Percentiles rank a stretch among this genome's conserved stretches.
Evolutionary conservation across 2,329 filamentous ascomycete species (phyloP).

Genomic region (Hypoxylon sp.): DNA sequence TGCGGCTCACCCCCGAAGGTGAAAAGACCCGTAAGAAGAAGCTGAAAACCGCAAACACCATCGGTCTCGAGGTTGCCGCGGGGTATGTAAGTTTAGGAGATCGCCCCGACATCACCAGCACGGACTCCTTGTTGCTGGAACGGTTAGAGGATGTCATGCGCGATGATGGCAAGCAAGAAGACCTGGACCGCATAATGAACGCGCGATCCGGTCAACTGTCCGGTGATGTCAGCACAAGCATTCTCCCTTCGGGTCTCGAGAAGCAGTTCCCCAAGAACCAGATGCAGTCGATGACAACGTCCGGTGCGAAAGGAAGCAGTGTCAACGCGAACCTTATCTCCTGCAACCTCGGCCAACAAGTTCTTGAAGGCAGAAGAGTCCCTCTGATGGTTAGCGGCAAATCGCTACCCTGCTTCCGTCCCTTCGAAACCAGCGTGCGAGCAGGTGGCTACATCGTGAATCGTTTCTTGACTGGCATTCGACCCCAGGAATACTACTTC

Average conservation of each 20-base stretch:
- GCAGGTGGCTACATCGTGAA: conserved; percentile 94
- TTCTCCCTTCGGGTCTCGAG: conserved; percentile 81
- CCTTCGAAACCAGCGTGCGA: conserved; percentile 86
- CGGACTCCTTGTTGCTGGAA: conserved; percentile 74
- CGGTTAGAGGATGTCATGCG: conserved; percentile 89
- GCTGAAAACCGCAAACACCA: conserved; percentile 69
- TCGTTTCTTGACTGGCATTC: conserved; percentile 96
- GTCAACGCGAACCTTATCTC: conserved; percentile 99
- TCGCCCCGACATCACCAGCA: conserved; percentile 59
- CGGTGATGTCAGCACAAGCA: conserved; percentile 77
- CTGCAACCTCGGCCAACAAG: conserved; percentile 95
- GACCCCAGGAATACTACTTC: conserved; percentile 98
- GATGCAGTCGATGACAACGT: conserved; percentile 98
- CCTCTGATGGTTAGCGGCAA: conserved; percentile 98
- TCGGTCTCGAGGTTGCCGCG: conserved; percentile 82
- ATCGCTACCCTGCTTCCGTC: conserved; percentile 90
- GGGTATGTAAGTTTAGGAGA: conserved; percentile 87
- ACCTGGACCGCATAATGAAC: conserved; percentile 89
- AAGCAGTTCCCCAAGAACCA: conserved; percentile 97
- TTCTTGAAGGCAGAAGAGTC: conserved; percentile 92
- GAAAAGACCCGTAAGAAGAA: conserved; percentile 74
- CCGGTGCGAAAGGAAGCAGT: conserved; percentile 89
- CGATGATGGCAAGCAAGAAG: conserved; percentile 89
- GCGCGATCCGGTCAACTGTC: conserved; percentile 74
- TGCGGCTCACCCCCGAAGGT: conserved; percentile 82